A percentile compares a stretch with the other conserved stretches of the same genome.
Evolutionary conservation across 2,329 filamentous ascomycete genomes (phyloP).

Genomic region (Drechslerella coelobrocha): DNA sequence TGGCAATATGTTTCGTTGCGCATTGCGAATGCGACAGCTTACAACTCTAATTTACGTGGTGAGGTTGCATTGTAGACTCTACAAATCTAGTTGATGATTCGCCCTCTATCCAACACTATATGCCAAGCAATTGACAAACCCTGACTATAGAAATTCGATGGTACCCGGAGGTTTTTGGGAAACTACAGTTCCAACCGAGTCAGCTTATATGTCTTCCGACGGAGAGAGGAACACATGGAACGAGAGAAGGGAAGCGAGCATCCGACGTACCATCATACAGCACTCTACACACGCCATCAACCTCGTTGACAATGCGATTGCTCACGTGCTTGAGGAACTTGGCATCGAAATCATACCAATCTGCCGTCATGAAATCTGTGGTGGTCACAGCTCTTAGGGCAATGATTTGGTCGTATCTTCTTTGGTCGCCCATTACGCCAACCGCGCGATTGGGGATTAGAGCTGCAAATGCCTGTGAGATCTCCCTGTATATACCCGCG

Average conservation of each 20-base stretch:
- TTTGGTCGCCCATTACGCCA: conserved; percentile 73
- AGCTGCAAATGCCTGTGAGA: conserved; percentile 74
- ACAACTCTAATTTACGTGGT: not conserved
- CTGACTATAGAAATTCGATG: conserved; percentile 73
- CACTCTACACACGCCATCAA: conserved; percentile 74
- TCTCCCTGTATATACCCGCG: conserved; percentile 75
- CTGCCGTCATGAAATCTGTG: conserved; percentile 75
- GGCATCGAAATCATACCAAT: conserved; percentile 71
- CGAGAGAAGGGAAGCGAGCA: conserved; percentile 17
- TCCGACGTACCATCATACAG: conserved; percentile 70
- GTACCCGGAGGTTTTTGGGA: conserved; percentile 74
- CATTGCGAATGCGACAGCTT: too few relatives aligned
- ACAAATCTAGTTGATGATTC: not conserved
- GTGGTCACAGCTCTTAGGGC: conserved; percentile 69
- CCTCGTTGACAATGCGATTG: conserved; percentile 75
- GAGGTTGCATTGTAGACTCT: not conserved
- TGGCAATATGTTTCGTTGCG: too few relatives aligned
- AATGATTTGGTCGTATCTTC: conserved; percentile 70
- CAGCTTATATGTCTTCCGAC: conserved; percentile 18
- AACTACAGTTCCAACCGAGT: conserved; percentile 57
- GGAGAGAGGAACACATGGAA: conserved; percentile 13
- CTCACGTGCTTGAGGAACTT: conserved; percentile 71
- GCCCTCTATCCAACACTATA: conserved; percentile 18
- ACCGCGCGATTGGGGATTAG: conserved; percentile 71
- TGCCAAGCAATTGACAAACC: conserved; percentile 10